Conservation (phyloP, 257 asterid genomes). For the Solanum habrochaites region DNA sequence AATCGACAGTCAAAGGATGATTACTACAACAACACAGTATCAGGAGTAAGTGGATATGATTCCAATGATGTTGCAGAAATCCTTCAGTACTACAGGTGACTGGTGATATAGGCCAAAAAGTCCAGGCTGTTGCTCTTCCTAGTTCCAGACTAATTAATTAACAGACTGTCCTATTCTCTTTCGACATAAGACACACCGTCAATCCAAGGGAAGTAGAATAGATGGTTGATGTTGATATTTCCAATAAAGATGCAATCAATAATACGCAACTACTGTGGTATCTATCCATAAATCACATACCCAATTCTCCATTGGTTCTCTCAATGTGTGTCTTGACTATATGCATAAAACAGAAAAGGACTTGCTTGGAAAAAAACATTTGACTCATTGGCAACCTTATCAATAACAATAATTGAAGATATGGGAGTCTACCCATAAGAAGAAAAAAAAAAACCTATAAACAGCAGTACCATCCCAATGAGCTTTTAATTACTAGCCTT, state of each 20-base stretch:
- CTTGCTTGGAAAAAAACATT: background rate
- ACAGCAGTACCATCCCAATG: background rate
- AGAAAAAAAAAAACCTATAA: background rate
- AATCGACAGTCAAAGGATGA: background rate
- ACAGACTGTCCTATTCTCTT: background rate
- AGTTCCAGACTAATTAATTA: background rate
- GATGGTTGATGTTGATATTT: background rate
- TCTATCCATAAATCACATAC: background rate
- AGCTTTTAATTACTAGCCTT: background rate
- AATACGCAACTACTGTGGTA: background rate
- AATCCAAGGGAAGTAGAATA: background rate
- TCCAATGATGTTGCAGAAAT: background rate
- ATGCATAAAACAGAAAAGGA: background rate
- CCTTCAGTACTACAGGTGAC: background rate
- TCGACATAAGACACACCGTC: background rate
- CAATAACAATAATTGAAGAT: background rate
- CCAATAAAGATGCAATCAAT: background rate
- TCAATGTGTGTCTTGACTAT: background rate
- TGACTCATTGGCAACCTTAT: background rate
- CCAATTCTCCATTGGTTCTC: background rate
- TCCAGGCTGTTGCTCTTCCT: background rate
- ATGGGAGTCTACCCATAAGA: background rate
- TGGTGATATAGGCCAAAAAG: background rate
- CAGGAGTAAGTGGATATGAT: background rate
- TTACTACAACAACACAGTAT: background rate